Evolutionary conservation across 768 basidiomycete species (phyloP).

Genomic region (Pulveroboletus frians): DNA sequence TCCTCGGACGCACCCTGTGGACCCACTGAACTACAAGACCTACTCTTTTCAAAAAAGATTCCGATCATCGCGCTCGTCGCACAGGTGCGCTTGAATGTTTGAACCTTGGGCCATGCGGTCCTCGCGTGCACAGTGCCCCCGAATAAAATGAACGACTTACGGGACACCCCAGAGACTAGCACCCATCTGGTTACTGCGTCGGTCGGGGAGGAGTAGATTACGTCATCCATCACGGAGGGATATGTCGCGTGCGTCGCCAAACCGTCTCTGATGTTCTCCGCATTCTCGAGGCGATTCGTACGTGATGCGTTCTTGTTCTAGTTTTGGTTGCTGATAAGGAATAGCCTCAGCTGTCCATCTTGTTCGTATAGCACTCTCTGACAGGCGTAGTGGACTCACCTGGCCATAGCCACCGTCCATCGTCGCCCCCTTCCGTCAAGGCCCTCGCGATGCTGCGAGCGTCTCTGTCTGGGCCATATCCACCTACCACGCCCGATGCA

Average conservation of each 20-base stretch:
- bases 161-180: too few species aligned
- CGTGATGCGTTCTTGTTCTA: conserved; percentile 8
- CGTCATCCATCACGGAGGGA: too few species aligned
- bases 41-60: conserved; percentile 9
- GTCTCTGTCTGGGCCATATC: conserved; percentile 58
- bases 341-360: conserved; percentile 61
- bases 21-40: conserved; percentile 4
- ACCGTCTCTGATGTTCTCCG: conserved; percentile 30
- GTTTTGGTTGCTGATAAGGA: not conserved
- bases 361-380: conserved; percentile 37
- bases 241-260: too few species aligned
- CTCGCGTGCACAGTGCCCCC: conserved; percentile 4
- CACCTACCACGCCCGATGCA: conserved; percentile 40
- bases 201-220: too few species aligned
- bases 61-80: conserved; percentile 11
- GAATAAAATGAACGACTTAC: not conserved
- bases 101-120: conserved; percentile 8
- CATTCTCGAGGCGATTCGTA: conserved; percentile 34
- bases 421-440: conserved; percentile 58
- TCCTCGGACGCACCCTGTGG: not conserved
- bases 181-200: too few species aligned
- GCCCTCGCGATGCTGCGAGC: conserved; percentile 57
- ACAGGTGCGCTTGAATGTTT: not conserved
- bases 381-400: conserved; percentile 9
- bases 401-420: conserved; percentile 51